Base-by-base conservation (phyloP, 306 rosid species). In the Prunus kanzakura region DNA sequence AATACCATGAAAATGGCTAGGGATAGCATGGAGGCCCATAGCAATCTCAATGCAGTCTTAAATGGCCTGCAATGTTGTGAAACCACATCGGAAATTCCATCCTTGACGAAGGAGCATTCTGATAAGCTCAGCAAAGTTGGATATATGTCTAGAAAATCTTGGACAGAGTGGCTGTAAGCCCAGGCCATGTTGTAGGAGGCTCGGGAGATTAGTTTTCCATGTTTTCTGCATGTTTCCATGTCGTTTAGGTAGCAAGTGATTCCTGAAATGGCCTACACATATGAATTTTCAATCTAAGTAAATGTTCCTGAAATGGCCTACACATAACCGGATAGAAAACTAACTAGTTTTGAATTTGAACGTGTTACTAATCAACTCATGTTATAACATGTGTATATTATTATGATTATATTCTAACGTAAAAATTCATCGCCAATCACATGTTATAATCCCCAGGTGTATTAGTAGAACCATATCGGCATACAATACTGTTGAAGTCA, bases 1-100 rank as follows among this genome's bases (percentile, higher is more conserved):
- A 80, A 6, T 12, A 79, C 81, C 95, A 89, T 89, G 73, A 85
- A 50, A 79, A 76, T 84, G 72, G 95, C 90, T 65, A 92, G 91
- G 72, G 84, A 66, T 7, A 89, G 67, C 80, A 88, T 83, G 11
- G 78, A 86, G 2, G 82, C 57, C 97, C 95, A 89, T 56, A 88
- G 69, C 70, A 83, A 45, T 76, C 32, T 75, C 8, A 84, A 55
- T 11, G 87, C 77, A 66, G 19, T 12, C 71, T 81, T 84, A 16
- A 89, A 72, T 11, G 93, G 86, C 74, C 41, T 46, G 89, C 97
- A 89, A n/a, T 88, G 93, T n/a, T 85, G 81, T n/a, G 27, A 72
- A 85, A 85, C 85, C 49, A 88, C 86, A 18, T 92, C 83, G 16
- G 85, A 74, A 71, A 80, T 72, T 66, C 66, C 81, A 77, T 80